Conservation (phyloP, 176 grass and related monocot genomes). For the Rhynchospora pubera region DNA sequence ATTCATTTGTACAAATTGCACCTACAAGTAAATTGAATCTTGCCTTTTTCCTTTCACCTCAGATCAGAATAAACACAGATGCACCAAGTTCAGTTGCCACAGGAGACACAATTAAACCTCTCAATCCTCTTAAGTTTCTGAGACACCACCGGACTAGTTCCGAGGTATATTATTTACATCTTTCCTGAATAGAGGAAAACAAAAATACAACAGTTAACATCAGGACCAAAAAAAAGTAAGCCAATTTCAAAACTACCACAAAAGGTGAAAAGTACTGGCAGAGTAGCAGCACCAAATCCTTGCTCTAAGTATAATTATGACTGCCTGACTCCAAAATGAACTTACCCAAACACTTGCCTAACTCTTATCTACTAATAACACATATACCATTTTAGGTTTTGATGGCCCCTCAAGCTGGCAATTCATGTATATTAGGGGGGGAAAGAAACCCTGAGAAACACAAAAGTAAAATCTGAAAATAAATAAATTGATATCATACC, state of each 20-base stretch:
- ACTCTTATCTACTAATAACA: background rate
- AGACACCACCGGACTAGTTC: background rate
- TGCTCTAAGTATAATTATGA: background rate
- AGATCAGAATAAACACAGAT: background rate
- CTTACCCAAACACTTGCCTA: background rate
- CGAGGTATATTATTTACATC: constrained; percentile 10
- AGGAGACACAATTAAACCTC: background rate
- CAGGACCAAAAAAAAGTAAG: background rate
- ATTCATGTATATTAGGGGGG: no score
- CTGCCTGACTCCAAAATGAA: background rate
- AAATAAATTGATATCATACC: background rate
- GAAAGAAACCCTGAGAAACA: background rate
- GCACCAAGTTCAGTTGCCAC: background rate
- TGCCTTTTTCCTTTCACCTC: background rate
- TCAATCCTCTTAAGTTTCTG: background rate
- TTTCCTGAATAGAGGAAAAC: background rate
- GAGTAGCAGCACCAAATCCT: background rate
- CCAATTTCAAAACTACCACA: background rate
- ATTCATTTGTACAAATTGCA: constrained; percentile 1
- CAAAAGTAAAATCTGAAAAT: background rate
- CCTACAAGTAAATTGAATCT: constrained; percentile 5
- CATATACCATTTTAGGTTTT: background rate
- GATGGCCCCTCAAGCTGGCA: background rate
- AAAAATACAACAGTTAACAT: background rate
- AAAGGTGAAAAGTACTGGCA: background rate